Conservation (phyloP, 2,329 filamentous ascomycete genomes). For the Aspergillus flavus region DNA sequence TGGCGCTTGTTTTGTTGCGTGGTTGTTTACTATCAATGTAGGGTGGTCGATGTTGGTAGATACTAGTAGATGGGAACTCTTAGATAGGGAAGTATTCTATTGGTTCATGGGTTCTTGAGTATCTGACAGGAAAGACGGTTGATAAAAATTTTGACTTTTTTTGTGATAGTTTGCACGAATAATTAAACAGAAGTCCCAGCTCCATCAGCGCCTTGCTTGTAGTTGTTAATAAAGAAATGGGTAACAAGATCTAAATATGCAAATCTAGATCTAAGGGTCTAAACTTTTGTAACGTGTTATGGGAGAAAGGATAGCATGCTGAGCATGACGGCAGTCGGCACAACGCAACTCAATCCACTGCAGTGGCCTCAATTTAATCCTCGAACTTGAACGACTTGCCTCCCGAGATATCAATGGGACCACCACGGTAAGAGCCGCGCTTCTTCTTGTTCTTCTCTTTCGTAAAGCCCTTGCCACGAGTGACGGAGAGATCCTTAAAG, state of each 20-base stretch:
- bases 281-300: conserved; percentile 20
- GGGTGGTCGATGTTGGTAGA: neutral
- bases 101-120: neutral
- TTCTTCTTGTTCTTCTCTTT: conserved; percentile 99
- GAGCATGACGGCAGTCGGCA: neutral
- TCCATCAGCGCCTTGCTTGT: conserved; percentile 36
- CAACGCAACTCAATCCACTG: neutral
- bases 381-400: conserved; percentile 95
- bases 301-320: conserved; percentile 3
- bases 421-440: conserved; percentile 86
- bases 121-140: neutral
- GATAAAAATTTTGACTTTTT: neutral
- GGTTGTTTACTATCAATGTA: neutral
- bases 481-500: conserved; percentile 84
- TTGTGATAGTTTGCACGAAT: conserved; percentile 1
- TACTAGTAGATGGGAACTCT: neutral
- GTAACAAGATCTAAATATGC: conserved; percentile 19
- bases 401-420: conserved; percentile 77
- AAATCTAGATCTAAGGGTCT: conserved; percentile 19
- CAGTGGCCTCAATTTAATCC: conserved; percentile 56
- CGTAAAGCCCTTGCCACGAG: conserved; percentile 94
- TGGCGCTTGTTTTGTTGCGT: neutral
- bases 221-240: conserved; percentile 14
- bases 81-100: neutral
- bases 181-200: conserved; percentile 20